These are phyloP conservation scores for Rhododendron kiyosumense DNA, from an alignment of 148 eudicot genomes.

Conservation along the genomic window DNA sequence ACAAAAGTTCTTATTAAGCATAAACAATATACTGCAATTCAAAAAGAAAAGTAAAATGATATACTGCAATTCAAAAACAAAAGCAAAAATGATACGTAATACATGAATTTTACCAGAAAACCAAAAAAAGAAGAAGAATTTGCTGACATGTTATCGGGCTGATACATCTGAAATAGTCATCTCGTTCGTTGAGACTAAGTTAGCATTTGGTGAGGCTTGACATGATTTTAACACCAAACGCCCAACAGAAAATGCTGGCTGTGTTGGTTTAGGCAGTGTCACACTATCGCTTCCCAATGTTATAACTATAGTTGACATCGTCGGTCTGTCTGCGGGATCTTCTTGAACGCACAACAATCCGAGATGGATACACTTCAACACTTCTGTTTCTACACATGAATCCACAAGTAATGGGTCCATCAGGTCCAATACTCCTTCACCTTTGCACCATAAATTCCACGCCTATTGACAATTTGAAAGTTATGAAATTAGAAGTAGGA, in stretches of 20 bases:
- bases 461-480: slow-evolving; percentile 13
- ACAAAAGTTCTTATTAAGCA: no score
- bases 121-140: no score
- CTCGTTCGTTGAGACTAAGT: not conserved
- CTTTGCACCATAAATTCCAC: slow-evolving; percentile 32
- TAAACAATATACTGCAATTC: no score
- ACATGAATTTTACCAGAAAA: no score
- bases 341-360: slow-evolving; percentile 49
- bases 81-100: no score
- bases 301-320: slow-evolving; percentile 30
- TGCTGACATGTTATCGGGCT: not conserved
- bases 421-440: slow-evolving; percentile 11
- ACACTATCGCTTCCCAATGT: slow-evolving; percentile 21
- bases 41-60: no score
- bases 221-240: not conserved
- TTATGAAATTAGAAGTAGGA: not conserved
- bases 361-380: slow-evolving; percentile 32
- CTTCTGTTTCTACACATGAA: slow-evolving; percentile 22
- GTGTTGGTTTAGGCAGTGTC: slow-evolving; percentile 25
- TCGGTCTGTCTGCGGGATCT: slow-evolving; percentile 22
- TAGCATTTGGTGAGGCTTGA: slow-evolving; percentile 4
- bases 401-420: slow-evolving; percentile 20
- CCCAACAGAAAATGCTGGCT: slow-evolving; percentile 21
- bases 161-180: not conserved
- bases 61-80: no score